phyloP scores from a whole-genome alignment of 129 eudicot species.

The Solidago caesia region DNA sequence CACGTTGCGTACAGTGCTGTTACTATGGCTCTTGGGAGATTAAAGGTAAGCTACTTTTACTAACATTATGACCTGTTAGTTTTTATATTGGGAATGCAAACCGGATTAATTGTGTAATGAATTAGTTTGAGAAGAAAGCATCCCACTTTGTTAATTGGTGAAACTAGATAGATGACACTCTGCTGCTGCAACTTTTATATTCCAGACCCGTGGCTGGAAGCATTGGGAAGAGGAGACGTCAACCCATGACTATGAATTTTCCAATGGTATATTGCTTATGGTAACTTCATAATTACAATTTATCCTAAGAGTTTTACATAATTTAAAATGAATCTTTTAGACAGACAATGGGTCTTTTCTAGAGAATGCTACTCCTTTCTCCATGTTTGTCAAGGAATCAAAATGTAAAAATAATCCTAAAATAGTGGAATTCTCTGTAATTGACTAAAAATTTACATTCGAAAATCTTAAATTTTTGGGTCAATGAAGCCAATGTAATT shows the following conservation, averaged over 20 bases:
- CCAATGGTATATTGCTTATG: constrained; percentile 53
- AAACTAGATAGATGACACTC: not conserved
- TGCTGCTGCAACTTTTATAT: constrained; percentile 9
- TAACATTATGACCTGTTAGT: constrained; percentile 7
- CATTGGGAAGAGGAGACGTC: constrained; percentile 78
- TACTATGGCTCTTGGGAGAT: constrained; percentile 87
- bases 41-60: constrained; percentile 51
- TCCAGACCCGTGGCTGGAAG: constrained; percentile 88
- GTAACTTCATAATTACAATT: not conserved
- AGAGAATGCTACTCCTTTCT: not conserved
- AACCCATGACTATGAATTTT: constrained; percentile 67
- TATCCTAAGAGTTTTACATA: not conserved
- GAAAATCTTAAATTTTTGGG: no score
- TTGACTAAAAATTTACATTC: no score
- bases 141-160: not conserved
- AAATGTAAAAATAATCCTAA: not conserved
- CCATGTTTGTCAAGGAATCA: not conserved
- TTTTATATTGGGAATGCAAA: not conserved
- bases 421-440: not conserved
- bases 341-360: not conserved
- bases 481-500: not conserved
- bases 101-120: not conserved
- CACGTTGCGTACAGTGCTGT: constrained; percentile 77
- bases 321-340: not conserved
- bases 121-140: not conserved